Evolutionary conservation across 1,284 basidiomycete genomes (phyloP).

Genomic region (Pseudozyma thailandica): DNA sequence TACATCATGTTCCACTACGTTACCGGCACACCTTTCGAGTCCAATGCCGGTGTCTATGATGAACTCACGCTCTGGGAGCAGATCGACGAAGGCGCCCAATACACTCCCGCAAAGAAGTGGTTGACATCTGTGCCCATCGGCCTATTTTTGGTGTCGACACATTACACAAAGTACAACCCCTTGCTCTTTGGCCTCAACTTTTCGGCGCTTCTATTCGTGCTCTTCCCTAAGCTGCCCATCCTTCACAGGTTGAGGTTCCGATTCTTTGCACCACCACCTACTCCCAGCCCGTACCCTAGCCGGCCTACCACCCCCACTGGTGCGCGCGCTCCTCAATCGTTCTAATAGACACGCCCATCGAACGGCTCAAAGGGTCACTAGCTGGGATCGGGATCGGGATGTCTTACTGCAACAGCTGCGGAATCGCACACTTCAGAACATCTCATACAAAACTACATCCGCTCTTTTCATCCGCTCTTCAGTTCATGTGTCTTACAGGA

Average conservation of each 20-base stretch:
- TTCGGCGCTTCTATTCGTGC: slow-evolving; percentile 81
- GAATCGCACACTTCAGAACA: not conserved
- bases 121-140: slow-evolving; percentile 88
- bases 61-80: slow-evolving; percentile 99
- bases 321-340: slow-evolving; percentile 25
- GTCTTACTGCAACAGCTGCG: not conserved
- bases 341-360: slow-evolving; percentile 1
- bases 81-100: slow-evolving; percentile 97
- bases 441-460: not conserved
- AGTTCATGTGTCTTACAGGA: not conserved
- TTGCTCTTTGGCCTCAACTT: slow-evolving; percentile 93
- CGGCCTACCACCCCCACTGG: slow-evolving; percentile 54
- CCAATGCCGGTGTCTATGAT: slow-evolving; percentile 90
- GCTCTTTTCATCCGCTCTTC: not conserved
- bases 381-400: not conserved
- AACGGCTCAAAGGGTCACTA: not conserved
- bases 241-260: slow-evolving; percentile 57
- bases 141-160: slow-evolving; percentile 96
- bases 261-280: slow-evolving; percentile 40
- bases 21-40: slow-evolving; percentile 93
- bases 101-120: slow-evolving; percentile 99
- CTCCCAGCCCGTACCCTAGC: slow-evolving; percentile 48
- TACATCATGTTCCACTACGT: slow-evolving; percentile 99
- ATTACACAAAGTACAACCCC: slow-evolving; percentile 86
- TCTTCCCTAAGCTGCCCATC: slow-evolving; percentile 96